These are phyloP conservation scores for Nicotiana sylvestris DNA, from an alignment of 257 asterid genomes.

Conservation along the genomic window DNA sequence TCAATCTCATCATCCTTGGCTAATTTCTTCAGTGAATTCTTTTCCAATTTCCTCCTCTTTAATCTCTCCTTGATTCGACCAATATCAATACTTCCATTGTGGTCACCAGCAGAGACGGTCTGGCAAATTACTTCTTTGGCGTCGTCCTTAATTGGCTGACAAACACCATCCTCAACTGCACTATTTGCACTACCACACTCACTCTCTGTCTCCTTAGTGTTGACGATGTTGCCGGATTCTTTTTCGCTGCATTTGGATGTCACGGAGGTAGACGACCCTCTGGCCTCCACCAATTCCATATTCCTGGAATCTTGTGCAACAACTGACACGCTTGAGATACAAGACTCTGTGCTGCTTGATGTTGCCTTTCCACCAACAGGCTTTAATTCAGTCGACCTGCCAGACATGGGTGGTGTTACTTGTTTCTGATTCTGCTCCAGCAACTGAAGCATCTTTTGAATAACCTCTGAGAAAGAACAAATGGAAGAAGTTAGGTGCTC, in stretches of 20 bases:
- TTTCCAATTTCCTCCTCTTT: conserved; percentile 32
- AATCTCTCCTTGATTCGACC: conserved; percentile 40
- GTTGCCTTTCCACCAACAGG: conserved; percentile 18
- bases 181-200: conserved; percentile 42
- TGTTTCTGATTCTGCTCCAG: conserved; percentile 31
- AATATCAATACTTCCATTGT: conserved; percentile 27
- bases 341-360: conserved; percentile 33
- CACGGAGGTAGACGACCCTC: conserved; percentile 12
- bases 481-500: background rate
- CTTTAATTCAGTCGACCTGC: conserved; percentile 14
- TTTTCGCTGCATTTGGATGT: conserved; percentile 23
- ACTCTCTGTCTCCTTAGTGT: conserved; percentile 23
- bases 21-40: conserved; percentile 12
- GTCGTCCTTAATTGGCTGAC: conserved; percentile 25
- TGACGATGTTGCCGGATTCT: conserved; percentile 3
- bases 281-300: background rate
- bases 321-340: conserved; percentile 32
- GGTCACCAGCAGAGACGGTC: conserved; percentile 21
- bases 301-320: conserved; percentile 25
- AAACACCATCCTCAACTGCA: conserved; percentile 39
- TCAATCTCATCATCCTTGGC: conserved; percentile 23
- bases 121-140: conserved; percentile 17
- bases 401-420: conserved; percentile 17
- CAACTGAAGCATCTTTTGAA: conserved; percentile 43
- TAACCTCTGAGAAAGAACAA: conserved; percentile 33